Base-by-base conservation (phyloP, 306 rosid genomes). In the Prunus mongolica region DNA sequence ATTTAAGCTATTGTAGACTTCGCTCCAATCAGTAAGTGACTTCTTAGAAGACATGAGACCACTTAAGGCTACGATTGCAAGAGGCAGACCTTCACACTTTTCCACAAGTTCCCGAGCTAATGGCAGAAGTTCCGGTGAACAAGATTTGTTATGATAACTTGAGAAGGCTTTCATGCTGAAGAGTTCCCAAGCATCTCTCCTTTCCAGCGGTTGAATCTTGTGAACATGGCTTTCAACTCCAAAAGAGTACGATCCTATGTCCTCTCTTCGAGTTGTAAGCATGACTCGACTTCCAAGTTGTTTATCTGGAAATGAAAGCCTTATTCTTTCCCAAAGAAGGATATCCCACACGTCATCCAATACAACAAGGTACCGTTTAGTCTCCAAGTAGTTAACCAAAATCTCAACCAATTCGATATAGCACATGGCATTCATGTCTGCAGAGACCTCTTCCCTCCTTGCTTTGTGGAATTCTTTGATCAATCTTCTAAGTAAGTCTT, bases 71-170 rank as follows among this genome's bases (percentile, higher is more conserved):
- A 73, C 73, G 2, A 73, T 30, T 1, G 72, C 81, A 2, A 76
- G 30, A 19, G 79, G 85, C 8, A 82, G 34, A n/a, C 85, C 82
- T 20, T 73, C 61, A 50, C 76, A 77, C 28, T 44, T 82, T 8
- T 24, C 32, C 12, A 73, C 63, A 60, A 67, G 68, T 52, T 25
- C 1, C 20, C 13, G 20, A 16, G 78, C 82, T 27, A 52, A 24
- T 8, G 27, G 12, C 46, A 50, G 12, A 72, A 79, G 19, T 22
- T 71, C 67, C 1, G 0, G 0, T 2, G 82, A 73, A 70, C 82
- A 79, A 19, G 1, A 3, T 9, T 65, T 64, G 6, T 41, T 16
- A 15, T 20, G 73, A 28, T 51, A 19, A 34, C 41, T 34, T 11
- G 75, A 69, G 69, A 69, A 82, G 16, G 67, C 71, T 30, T 82